A percentile compares a stretch with the other conserved stretches of the same genome.
Conservation (phyloP, 2,329 filamentous ascomycete species). For the Stachybotrys elegans region DNA sequence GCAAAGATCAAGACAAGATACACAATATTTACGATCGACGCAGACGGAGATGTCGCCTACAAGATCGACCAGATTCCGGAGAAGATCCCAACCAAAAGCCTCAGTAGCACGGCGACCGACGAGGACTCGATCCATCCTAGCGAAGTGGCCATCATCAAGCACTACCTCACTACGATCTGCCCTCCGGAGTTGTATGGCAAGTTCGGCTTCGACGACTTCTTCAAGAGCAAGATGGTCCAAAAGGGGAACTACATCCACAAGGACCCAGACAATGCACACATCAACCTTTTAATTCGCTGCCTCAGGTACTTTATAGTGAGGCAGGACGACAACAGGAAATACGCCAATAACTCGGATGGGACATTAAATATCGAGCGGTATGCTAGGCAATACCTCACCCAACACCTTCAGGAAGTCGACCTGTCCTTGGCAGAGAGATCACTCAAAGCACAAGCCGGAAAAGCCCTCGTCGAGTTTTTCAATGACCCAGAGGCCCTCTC, state of each 20-base stretch:
- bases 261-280: constrained; percentile 25
- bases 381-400: background rate
- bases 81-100: background rate
- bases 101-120: background rate
- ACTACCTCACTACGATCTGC: constrained; percentile 27
- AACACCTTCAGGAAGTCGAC: constrained; percentile 5
- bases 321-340: constrained; percentile 4
- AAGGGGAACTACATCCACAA: constrained; percentile 24
- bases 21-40: background rate
- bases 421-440: constrained; percentile 6
- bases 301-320: constrained; percentile 6
- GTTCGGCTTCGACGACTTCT: constrained; percentile 28
- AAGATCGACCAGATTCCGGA: constrained; percentile 1
- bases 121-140: constrained; percentile 9
- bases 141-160: constrained; percentile 24
- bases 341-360: too few species aligned
- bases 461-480: constrained; percentile 7
- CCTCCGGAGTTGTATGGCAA: constrained; percentile 23
- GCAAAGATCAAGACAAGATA: constrained; percentile 2
- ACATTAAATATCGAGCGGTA: background rate
- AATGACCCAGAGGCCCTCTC: too few species aligned
- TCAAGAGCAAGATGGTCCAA: constrained; percentile 20
- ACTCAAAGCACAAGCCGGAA: constrained; percentile 7
- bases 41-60: background rate
- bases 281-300: constrained; percentile 21